phyloP scores from a whole-genome alignment of 805 yeast genomes.

The Teunomyces pallodes region DNA sequence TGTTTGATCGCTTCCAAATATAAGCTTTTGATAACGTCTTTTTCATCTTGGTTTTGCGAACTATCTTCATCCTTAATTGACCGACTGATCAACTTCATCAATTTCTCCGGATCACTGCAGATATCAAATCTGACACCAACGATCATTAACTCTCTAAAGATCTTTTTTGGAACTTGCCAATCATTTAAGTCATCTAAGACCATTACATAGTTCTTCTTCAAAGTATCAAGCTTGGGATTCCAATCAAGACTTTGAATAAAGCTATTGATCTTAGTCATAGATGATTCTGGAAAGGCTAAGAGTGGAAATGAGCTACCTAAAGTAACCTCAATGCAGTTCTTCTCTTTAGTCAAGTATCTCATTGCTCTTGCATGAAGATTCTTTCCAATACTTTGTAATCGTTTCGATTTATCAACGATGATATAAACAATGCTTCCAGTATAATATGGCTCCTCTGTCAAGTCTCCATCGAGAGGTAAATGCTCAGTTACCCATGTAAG shows the following conservation, averaged over 20 bases:
- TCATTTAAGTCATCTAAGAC: conserved; percentile 37
- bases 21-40: conserved; percentile 19
- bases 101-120: conserved; percentile 42
- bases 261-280: conserved; percentile 8
- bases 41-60: conserved; percentile 17
- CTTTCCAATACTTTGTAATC: conserved; percentile 55
- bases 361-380: conserved; percentile 53
- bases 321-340: conserved; percentile 36
- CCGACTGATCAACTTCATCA: conserved; percentile 38
- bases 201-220: conserved; percentile 34
- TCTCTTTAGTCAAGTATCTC: conserved; percentile 45
- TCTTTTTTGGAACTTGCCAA: conserved; percentile 55
- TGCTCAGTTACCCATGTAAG: conserved; percentile 49
- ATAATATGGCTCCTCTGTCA: conserved; percentile 9
- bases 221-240: conserved; percentile 23
- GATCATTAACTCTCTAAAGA: conserved; percentile 53
- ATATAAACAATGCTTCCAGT: conserved; percentile 46
- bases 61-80: conserved; percentile 12
- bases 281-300: conserved; percentile 26
- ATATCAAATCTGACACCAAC: conserved; percentile 58
- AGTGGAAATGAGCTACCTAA: conserved; percentile 51
- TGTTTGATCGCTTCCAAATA: conserved; percentile 38
- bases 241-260: conserved; percentile 44
- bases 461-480: conserved; percentile 10
- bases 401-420: conserved; percentile 51